Conservation (phyloP, 2,329 filamentous ascomycete genomes). For the Triangularia verruculosa region DNA sequence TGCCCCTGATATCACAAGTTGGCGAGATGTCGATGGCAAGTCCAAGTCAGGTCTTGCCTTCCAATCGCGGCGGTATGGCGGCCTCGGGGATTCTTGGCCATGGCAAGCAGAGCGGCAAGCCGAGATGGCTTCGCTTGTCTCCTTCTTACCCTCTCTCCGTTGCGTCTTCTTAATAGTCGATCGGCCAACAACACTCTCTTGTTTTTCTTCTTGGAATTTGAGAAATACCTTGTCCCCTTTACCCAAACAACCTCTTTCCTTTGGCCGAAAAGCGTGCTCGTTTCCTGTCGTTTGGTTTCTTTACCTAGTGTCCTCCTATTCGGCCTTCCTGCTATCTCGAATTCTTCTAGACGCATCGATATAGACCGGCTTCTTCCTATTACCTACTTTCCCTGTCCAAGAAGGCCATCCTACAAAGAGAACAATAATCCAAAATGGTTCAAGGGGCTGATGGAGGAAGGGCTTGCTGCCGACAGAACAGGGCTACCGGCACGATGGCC, state of each 20-base stretch:
- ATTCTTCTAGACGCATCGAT: neutral
- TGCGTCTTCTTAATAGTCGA: neutral
- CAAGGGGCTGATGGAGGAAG: neutral
- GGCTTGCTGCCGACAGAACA: neutral
- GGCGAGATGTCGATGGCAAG: neutral
- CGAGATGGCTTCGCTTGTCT: neutral
- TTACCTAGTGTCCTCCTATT: neutral
- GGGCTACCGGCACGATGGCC: neutral
- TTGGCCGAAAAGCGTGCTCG: neutral
- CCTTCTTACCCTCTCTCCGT: neutral
- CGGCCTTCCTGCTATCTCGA: neutral
- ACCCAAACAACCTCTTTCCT: neutral
- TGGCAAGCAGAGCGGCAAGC: neutral
- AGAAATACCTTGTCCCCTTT: neutral
- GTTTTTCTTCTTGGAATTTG: conserved; percentile 2
- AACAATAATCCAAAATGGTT: neutral
- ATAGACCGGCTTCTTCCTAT: neutral
- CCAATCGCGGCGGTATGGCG: neutral
- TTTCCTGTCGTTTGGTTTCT: neutral
- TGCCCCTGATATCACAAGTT: neutral
- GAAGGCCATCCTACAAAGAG: neutral
- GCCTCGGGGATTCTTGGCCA: neutral
- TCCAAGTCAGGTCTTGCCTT: neutral
- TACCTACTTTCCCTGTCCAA: neutral
- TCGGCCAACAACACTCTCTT: neutral